Conservation (phyloP, 164 flowering plant species). For the Berberis vulgaris region DNA sequence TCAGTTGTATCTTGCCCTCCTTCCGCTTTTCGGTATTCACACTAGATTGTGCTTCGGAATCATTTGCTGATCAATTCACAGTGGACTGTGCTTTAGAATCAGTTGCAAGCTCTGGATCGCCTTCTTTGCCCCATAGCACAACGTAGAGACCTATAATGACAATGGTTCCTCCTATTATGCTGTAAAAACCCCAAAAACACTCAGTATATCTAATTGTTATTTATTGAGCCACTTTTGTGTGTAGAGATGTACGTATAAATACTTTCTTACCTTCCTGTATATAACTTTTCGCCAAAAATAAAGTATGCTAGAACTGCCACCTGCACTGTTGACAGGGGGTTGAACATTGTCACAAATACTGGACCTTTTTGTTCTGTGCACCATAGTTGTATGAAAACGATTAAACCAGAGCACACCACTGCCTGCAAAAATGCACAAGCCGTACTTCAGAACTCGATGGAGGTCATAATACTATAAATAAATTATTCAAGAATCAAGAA, state of each 20-base stretch:
- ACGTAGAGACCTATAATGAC: conserved; percentile 64
- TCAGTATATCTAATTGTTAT: background rate
- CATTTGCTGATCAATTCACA: background rate
- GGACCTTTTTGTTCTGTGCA: conserved; percentile 70
- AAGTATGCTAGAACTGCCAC: conserved; percentile 63
- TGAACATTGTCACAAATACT: conserved; percentile 83
- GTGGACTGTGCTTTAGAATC: conserved; percentile 15
- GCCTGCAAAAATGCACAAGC: conserved; percentile 39
- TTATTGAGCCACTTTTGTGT: background rate
- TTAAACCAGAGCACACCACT: conserved; percentile 48
- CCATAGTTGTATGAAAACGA: conserved; percentile 61
- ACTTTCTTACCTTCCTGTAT: conserved; percentile 51
- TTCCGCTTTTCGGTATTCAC: conserved; percentile 12
- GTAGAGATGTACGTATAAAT: background rate
- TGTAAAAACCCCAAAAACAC: conserved; percentile 11
- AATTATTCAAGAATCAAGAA: background rate
- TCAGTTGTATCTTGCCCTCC: conserved; percentile 9
- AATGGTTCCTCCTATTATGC: conserved; percentile 57
- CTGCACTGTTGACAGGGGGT: conserved; percentile 57
- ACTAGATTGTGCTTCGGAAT: conserved; percentile 12
- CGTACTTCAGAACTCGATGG: background rate
- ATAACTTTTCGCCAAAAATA: conserved; percentile 55
- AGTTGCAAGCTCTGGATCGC: conserved; percentile 22
- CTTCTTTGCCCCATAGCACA: conserved; percentile 80
- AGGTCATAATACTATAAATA: background rate